A percentile compares a stretch with the other conserved stretches of the same genome.
These are phyloP conservation scores for Epichloe sylvatica DNA, from an alignment of 2,329 filamentous ascomycete species.

Conservation along the genomic window DNA sequence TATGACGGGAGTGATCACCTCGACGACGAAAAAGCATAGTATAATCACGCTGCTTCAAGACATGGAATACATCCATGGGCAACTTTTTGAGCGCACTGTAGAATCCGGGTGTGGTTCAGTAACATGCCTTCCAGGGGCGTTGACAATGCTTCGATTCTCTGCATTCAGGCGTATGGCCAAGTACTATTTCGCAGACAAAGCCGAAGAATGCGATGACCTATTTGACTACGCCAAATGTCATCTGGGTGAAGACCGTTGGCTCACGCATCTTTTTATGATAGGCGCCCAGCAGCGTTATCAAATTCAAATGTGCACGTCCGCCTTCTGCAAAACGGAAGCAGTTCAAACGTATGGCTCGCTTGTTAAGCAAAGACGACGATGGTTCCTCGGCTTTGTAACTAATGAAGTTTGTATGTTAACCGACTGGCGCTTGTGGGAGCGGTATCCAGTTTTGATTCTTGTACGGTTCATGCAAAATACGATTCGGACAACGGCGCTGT, in stretches of 20 bases:
- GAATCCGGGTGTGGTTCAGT: conserved; percentile 90
- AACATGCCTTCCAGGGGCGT: conserved; percentile 85
- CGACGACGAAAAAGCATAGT: conserved; percentile 76
- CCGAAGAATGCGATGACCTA: conserved; percentile 85
- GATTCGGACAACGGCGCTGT: conserved; percentile 79
- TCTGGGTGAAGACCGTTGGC: conserved; percentile 87
- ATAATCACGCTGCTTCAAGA: conserved; percentile 88
- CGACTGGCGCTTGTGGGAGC: conserved; percentile 78
- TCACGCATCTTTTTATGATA: conserved; percentile 98
- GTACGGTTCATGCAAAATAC: conserved; percentile 94
- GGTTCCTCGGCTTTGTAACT: conserved; percentile 95
- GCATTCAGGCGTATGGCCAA: conserved; percentile 95
- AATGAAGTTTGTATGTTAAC: conserved; percentile 98
- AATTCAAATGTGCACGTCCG: conserved; percentile 94
- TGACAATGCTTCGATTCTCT: conserved; percentile 91
- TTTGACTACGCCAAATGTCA: conserved; percentile 97
- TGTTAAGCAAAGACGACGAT: conserved; percentile 85
- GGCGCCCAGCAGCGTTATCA: conserved; percentile 85
- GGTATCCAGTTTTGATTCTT: conserved; percentile 74
- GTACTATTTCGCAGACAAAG: conserved; percentile 96
- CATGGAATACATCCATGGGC: conserved; percentile 96
- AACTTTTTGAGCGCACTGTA: conserved; percentile 88
- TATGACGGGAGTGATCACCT: conserved; percentile 95
- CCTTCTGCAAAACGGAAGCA: conserved; percentile 96
- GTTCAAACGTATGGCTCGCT: conserved; percentile 77